phyloP scores from a whole-genome alignment of 371 early-diverging fungal species.

The Rhizopus delemar region DNA sequence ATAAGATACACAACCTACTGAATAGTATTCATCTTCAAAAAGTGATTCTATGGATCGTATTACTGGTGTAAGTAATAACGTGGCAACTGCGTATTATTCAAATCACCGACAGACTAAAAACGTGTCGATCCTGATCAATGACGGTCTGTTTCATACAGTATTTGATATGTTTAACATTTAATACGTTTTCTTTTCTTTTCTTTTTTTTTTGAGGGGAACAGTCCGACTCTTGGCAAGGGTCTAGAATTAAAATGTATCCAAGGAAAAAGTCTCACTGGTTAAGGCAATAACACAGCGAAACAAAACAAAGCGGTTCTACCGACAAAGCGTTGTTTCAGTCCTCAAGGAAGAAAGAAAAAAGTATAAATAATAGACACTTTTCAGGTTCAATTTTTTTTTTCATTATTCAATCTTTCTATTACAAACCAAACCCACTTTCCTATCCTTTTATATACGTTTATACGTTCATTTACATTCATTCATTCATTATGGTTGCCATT shows the following conservation, averaged over 20 bases:
- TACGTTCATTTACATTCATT: constrained; percentile 1
- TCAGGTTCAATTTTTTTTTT: not conserved
- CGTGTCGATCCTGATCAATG: not conserved
- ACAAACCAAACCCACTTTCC: not conserved
- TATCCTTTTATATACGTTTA: not conserved
- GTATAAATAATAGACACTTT: not conserved
- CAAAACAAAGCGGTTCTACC: no score
- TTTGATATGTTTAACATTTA: not conserved
- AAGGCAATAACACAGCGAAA: not conserved
- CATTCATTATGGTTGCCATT: constrained; percentile 21
- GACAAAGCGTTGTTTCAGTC: no score
- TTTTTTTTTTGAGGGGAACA: not conserved
- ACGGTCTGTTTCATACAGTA: not conserved
- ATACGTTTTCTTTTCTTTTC: not conserved
- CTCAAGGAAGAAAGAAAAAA: not conserved
- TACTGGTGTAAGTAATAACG: not conserved
- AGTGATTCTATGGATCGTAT: not conserved
- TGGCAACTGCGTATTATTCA: not conserved
- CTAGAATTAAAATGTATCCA: not conserved
- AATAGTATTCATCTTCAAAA: no score
- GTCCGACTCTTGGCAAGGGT: not conserved
- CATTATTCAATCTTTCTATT: constrained; percentile 2
- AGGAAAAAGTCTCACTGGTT: not conserved
- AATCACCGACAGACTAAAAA: not conserved
- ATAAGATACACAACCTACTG: no score